phyloP scores from a whole-genome alignment of 208 protist species.

The Leishmania guyanensis region DNA sequence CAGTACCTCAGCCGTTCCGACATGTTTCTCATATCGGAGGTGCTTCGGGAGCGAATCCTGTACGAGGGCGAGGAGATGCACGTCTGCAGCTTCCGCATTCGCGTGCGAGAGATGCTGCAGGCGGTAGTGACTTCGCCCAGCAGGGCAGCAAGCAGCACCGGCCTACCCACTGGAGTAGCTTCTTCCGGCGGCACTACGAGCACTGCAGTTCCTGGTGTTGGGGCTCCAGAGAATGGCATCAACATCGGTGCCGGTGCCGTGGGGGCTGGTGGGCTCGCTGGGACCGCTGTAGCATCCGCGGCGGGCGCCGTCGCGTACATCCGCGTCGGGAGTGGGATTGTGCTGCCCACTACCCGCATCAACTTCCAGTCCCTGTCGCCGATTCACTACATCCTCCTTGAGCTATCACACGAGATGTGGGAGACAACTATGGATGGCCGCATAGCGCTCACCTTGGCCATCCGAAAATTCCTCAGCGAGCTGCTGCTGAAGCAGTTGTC shows the following conservation, averaged over 20 bases:
- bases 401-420: slow-evolving; percentile 88
- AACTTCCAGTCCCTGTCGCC: slow-evolving; percentile 86
- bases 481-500: slow-evolving; percentile 70
- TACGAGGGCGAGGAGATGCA: slow-evolving; percentile 79
- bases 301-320: slow-evolving; percentile 7
- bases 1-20: slow-evolving; percentile 82
- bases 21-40: slow-evolving; percentile 75
- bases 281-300: neutral
- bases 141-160: slow-evolving; percentile 14
- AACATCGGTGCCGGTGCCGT: neutral
- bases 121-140: slow-evolving; percentile 1
- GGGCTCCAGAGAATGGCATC: neutral
- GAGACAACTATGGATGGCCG: slow-evolving; percentile 76
- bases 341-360: slow-evolving; percentile 61
- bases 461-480: slow-evolving; percentile 81
- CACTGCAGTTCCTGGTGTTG: neutral
- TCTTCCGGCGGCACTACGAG: neutral
- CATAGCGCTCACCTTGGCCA: slow-evolving; percentile 63
- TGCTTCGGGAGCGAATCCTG: slow-evolving; percentile 69
- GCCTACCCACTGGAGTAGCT: neutral
- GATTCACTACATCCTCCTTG: slow-evolving; percentile 75
- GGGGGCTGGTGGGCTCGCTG: neutral
- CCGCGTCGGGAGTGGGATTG: slow-evolving; percentile 68
- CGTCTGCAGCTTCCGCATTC: slow-evolving; percentile 68
- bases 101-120: slow-evolving; percentile 73